phyloP scores from a whole-genome alignment of 495 filamentous ascomycete species.

The Aspergillus cristatus region DNA sequence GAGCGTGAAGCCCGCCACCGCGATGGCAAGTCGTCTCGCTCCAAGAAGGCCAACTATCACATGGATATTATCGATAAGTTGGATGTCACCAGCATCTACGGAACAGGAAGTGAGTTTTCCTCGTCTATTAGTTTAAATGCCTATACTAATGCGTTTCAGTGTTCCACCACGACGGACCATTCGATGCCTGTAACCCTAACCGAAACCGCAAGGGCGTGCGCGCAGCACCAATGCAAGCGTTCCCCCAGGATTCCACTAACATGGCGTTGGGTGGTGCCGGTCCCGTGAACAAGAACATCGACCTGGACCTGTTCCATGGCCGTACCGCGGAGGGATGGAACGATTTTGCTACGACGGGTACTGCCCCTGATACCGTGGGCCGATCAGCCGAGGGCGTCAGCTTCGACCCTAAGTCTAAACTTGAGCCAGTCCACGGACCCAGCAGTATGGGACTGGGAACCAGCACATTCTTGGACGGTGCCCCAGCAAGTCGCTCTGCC shows the following conservation, averaged over 20 bases:
- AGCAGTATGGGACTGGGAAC: constrained; percentile 82
- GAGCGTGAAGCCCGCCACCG: constrained; percentile 58
- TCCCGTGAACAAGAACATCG: constrained; percentile 69
- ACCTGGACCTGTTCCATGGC: constrained; percentile 78
- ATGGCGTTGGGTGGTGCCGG: constrained; percentile 86
- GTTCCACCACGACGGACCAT: constrained; percentile 97
- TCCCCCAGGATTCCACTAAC: constrained; percentile 83
- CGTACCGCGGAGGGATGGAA: constrained; percentile 73
- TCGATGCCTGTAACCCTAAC: constrained; percentile 94
- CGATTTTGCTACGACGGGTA: constrained; percentile 52
- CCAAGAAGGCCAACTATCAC: constrained; percentile 45
- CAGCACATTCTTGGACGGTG: constrained; percentile 91
- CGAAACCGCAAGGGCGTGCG: constrained; percentile 79
- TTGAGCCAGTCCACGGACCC: constrained; percentile 72
- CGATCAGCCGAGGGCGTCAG: constrained; percentile 34
- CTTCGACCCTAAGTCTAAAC: constrained; percentile 49
- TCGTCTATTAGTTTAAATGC: constrained; percentile 6
- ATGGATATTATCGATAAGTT: constrained; percentile 95
- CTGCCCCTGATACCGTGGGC: constrained; percentile 1
- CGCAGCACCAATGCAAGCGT: constrained; percentile 92
- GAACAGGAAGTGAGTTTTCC: constrained; percentile 70
- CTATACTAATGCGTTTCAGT: constrained; percentile 45
- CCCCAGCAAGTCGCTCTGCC: constrained; percentile 75
- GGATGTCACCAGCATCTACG: constrained; percentile 95
- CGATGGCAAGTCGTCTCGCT: constrained; percentile 39